Evolutionary conservation across 306 rosid species (phyloP).

Genomic region (Corylus avellana): DNA sequence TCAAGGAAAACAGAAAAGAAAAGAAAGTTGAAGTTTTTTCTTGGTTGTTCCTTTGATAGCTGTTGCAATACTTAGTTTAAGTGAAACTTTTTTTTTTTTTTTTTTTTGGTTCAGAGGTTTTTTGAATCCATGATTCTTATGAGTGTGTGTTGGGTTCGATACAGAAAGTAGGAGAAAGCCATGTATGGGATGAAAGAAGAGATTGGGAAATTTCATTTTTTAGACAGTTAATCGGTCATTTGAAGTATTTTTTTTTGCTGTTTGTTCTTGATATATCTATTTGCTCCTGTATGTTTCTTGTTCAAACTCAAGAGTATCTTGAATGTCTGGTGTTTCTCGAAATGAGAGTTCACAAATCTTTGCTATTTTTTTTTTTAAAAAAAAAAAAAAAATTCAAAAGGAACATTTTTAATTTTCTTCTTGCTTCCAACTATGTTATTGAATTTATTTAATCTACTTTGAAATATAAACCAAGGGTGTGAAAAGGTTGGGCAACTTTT

Average conservation of each 20-base stretch:
- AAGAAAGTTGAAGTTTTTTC: constrained; percentile 24
- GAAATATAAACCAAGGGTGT: not conserved
- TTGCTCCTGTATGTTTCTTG: not conserved
- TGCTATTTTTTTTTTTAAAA: not conserved
- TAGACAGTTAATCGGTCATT: not conserved
- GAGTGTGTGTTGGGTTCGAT: not conserved
- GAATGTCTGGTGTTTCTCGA: not conserved
- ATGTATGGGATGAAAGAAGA: not conserved
- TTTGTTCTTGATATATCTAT: not conserved
- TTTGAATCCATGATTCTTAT: not conserved
- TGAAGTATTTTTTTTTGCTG: not conserved
- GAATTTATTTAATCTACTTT: not conserved
- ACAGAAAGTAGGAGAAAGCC: not conserved
- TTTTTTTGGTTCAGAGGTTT: not conserved
- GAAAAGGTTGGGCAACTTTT: not conserved
- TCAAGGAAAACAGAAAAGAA: constrained; percentile 9
- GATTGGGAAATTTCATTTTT: not conserved
- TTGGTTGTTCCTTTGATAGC: not conserved
- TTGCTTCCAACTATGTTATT: not conserved
- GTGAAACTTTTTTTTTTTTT: not conserved
- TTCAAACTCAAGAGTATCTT: not conserved
- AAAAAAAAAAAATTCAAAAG: not conserved
- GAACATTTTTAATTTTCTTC: not conserved
- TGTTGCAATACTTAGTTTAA: not conserved
- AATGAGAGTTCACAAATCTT: not conserved